phyloP scores from a whole-genome alignment of 2,329 filamentous ascomycete genomes.

The Diaporthe velutina region DNA sequence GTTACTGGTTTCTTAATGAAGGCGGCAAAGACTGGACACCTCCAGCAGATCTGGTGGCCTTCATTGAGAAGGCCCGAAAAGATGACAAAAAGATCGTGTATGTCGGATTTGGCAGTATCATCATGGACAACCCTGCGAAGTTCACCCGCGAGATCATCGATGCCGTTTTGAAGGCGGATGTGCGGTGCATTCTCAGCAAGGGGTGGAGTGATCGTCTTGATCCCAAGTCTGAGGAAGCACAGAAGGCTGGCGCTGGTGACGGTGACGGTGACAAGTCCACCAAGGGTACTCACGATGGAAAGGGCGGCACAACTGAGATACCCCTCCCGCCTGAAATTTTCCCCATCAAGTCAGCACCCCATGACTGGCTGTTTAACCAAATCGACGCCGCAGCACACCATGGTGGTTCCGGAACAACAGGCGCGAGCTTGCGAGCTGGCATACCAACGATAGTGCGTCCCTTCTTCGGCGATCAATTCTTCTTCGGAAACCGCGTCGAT shows the following conservation, averaged over 20 bases:
- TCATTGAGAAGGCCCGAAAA: constrained; percentile 84
- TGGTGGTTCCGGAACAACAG: constrained; percentile 94
- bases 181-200: constrained; percentile 94
- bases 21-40: constrained; percentile 74
- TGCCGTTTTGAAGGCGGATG: constrained; percentile 89
- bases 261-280: constrained; percentile 47
- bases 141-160: constrained; percentile 95
- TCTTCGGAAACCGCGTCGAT: constrained; percentile 91
- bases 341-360: constrained; percentile 90
- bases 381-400: constrained; percentile 96
- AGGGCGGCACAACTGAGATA: constrained; percentile 69
- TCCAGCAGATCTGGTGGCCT: constrained; percentile 79
- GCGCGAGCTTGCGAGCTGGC: constrained; percentile 90
- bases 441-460: constrained; percentile 95
- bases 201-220: constrained; percentile 89
- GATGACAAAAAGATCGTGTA: constrained; percentile 96
- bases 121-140: constrained; percentile 88
- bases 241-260: constrained; percentile 62
- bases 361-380: constrained; percentile 96
- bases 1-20: constrained; percentile 98
- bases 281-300: constrained; percentile 50
- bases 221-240: constrained; percentile 22
- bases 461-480: constrained; percentile 98
- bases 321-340: constrained; percentile 84
- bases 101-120: constrained; percentile 96